phyloP scores from a whole-genome alignment of 2,329 filamentous ascomycete species.

The Pseudogymnoascus sp. region DNA sequence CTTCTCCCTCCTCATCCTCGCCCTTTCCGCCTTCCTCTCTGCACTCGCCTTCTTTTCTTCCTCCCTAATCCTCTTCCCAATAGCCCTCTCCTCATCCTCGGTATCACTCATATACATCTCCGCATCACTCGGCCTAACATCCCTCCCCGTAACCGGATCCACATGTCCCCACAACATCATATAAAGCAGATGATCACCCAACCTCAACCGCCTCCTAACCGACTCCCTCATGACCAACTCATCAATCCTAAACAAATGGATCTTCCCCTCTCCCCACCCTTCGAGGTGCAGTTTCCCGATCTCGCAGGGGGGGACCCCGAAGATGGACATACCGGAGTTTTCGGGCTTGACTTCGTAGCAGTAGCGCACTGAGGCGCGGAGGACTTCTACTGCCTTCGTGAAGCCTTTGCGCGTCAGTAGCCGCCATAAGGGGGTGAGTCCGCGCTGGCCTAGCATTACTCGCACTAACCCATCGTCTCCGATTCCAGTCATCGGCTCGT shows the following conservation, averaged over 20 bases:
- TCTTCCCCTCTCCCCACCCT: conserved; percentile 43
- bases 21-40: not conserved
- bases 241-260: conserved; percentile 47
- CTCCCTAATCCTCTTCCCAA: not conserved
- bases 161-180: conserved; percentile 59
- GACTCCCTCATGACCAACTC: conserved; percentile 51
- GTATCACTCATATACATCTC: conserved; percentile 46
- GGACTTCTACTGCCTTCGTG: conserved; percentile 40
- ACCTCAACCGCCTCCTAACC: conserved; percentile 40
- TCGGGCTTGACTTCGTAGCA: conserved; percentile 31
- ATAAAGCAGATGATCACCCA: conserved; percentile 46
- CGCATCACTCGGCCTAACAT: conserved; percentile 42
- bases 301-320: conserved; percentile 44
- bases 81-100: conserved; percentile 23
- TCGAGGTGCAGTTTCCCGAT: conserved; percentile 48
- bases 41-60: not conserved
- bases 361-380: conserved; percentile 52
- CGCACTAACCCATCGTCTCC: conserved; percentile 43
- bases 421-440: conserved; percentile 48
- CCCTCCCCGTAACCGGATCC: conserved; percentile 42
- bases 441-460: conserved; percentile 52
- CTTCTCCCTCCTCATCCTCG: not conserved
- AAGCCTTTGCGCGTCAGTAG: conserved; percentile 51
- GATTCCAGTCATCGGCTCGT: conserved; percentile 51
- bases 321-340: conserved; percentile 29